Percentiles rank a stretch among this genome's conserved stretches.
phyloP scores from a whole-genome alignment of 2,329 filamentous ascomycete genomes.

The Arthrobotrys pseudoclavata region DNA sequence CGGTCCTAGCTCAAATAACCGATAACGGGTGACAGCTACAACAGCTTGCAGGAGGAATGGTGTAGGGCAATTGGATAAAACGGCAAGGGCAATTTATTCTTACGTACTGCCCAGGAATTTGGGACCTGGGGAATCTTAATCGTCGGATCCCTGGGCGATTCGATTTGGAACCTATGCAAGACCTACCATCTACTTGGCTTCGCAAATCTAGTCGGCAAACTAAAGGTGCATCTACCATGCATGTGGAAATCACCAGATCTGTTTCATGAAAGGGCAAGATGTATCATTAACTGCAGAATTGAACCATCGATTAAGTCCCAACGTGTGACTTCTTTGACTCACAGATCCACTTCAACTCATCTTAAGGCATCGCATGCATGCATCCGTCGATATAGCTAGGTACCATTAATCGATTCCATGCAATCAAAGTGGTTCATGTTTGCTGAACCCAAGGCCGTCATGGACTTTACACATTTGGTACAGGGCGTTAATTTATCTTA shows the following conservation, averaged over 20 bases:
- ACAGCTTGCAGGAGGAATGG: background rate
- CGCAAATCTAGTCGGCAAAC: slow-evolving; percentile 1
- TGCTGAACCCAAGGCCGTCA: background rate
- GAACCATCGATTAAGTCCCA: background rate
- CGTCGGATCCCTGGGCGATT: background rate
- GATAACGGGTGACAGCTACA: background rate
- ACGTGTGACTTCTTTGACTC: slow-evolving; percentile 4
- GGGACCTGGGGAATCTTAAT: background rate
- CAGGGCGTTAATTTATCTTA: slow-evolving; percentile 2
- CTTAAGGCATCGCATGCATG: background rate
- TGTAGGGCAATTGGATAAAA: slow-evolving; percentile 20
- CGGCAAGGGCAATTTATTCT: background rate
- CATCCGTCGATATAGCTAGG: background rate
- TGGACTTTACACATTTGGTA: background rate
- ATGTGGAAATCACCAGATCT: slow-evolving; percentile 25
- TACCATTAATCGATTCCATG: background rate
- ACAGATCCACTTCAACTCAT: background rate
- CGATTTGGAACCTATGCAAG: background rate
- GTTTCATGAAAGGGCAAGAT: slow-evolving; percentile 21
- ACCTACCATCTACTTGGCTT: background rate
- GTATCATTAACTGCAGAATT: slow-evolving; percentile 40
- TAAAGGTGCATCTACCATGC: slow-evolving; percentile 2
- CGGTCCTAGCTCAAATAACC: background rate
- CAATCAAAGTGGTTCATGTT: background rate
- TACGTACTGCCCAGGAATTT: slow-evolving; percentile 12